Evolutionary conservation across 768 basidiomycete species (phyloP).

Genomic region (Cyathus striatus): DNA sequence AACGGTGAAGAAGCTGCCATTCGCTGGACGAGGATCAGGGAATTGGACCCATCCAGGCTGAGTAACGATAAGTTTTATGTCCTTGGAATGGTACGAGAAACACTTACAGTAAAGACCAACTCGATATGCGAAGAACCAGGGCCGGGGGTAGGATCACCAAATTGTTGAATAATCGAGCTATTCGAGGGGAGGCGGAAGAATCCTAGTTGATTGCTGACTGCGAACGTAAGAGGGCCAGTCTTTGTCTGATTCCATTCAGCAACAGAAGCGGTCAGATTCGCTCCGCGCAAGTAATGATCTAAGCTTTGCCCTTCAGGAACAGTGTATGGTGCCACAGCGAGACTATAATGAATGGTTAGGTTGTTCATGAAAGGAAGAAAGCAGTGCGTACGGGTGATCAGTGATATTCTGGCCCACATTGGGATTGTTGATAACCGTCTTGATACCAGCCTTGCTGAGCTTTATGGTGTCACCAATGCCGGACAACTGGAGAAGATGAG

Average conservation of each 20-base stretch:
- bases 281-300: no score
- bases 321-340: no score
- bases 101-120: constrained; percentile 20
- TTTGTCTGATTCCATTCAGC: constrained; percentile 19
- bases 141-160: constrained; percentile 23
- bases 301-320: no score
- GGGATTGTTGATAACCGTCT: constrained; percentile 7
- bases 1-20: neutral
- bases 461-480: constrained; percentile 23
- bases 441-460: constrained; percentile 13
- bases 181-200: constrained; percentile 22
- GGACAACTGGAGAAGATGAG: constrained; percentile 23
- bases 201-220: constrained; percentile 20
- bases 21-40: neutral
- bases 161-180: constrained; percentile 15
- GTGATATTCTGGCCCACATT: constrained; percentile 12
- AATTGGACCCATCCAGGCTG: no score
- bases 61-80: no score
- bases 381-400: constrained; percentile 15
- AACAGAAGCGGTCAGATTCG: constrained; percentile 7
- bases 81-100: no score
- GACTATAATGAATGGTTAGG: no score
- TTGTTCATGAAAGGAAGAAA: no score
- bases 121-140: constrained; percentile 25
- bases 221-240: constrained; percentile 22